Base-by-base conservation (phyloP, 805 yeast species). In the Metschnikowia peoriensis region DNA sequence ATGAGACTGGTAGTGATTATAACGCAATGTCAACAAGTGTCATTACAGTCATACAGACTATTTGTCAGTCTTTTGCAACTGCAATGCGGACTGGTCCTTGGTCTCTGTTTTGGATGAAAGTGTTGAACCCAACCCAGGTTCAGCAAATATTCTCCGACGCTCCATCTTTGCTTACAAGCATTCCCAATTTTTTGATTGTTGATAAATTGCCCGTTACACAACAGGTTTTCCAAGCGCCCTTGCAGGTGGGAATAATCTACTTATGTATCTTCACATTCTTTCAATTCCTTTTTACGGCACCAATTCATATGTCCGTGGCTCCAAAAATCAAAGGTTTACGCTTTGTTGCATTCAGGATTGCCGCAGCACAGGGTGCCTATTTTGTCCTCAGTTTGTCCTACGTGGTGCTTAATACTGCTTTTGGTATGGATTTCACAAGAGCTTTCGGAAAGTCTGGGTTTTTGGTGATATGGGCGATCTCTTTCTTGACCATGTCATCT, bases 1-100 rank as follows among this genome's bases (percentile, higher is more conserved):
- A 61, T 46, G 72, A 69, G 51, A 66, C 73, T 1, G 73, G 72
- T 7, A 57, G 70, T 16, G 71, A 70, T 54, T 70, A 61, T 53
- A 68, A 69, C 54, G 69, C 70, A 9, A 61, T 69, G 37, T 44
- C 55, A 41, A 65, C 63, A 39, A 64, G 61, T 38, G 52, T 69
- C 29, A 44, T 55, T 10, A 32, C 63, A 6, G 39, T 66, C 10
- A 43, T 64, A 28, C 61, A 57, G 32, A 47, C 29, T 14, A 49
- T 68, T 8, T 50, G 60, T 28, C 44, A 48, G 7, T 59, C 50
- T 0, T 70, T 57, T 46, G 46, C 52, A 29, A 8, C 53, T 1
- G 65, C 51, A 40, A 52, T 62, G 28, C 61, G 66, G 3, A 35
- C 54, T 16, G 55, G 64, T 1, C 62, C 63, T 0, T 58, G 70